A percentile compares a stretch with the other conserved stretches of the same genome.
phyloP scores from a whole-genome alignment of 129 eudicot genomes.

The Helichrysum umbraculigerum region DNA sequence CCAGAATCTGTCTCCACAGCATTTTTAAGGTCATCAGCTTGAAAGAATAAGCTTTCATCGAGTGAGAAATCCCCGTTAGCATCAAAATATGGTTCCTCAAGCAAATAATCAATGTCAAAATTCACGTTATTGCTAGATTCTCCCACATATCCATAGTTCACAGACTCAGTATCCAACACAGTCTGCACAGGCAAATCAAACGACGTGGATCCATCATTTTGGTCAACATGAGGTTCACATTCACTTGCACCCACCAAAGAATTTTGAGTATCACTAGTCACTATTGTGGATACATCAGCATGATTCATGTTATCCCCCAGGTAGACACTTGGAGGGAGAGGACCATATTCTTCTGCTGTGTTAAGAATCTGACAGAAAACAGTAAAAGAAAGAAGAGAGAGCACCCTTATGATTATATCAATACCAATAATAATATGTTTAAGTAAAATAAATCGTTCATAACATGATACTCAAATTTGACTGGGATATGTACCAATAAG shows the following conservation, averaged over 20 bases:
- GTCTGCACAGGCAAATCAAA: slow-evolving; percentile 39
- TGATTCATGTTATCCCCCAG: slow-evolving; percentile 22
- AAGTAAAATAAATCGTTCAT: not conserved
- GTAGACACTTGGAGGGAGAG: slow-evolving; percentile 35
- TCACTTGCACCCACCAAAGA: slow-evolving; percentile 31
- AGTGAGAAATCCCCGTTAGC: slow-evolving; percentile 40
- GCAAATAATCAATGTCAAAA: slow-evolving; percentile 43
- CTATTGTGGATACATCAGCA: slow-evolving; percentile 23
- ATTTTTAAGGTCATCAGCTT: slow-evolving; percentile 59
- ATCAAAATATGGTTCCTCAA: slow-evolving; percentile 58
- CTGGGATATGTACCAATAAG: not conserved
- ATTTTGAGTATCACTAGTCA: slow-evolving; percentile 31
- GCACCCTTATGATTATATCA: not conserved
- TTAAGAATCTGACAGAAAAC: slow-evolving; percentile 50
- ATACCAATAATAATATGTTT: not conserved
- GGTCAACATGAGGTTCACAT: slow-evolving; percentile 22
- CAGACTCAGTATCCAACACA: slow-evolving; percentile 28
- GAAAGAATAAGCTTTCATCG: slow-evolving; percentile 60
- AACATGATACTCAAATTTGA: not conserved
- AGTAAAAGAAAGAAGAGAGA: not conserved
- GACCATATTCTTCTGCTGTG: slow-evolving; percentile 35
- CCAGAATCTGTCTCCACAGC: slow-evolving; percentile 43
- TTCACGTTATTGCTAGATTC: slow-evolving; percentile 41
- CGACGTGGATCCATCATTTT: slow-evolving; percentile 34
- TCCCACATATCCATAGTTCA: slow-evolving; percentile 45